These are phyloP conservation scores for Wickerhamiella azyma DNA, from an alignment of 805 yeast species.

Conservation along the genomic window DNA sequence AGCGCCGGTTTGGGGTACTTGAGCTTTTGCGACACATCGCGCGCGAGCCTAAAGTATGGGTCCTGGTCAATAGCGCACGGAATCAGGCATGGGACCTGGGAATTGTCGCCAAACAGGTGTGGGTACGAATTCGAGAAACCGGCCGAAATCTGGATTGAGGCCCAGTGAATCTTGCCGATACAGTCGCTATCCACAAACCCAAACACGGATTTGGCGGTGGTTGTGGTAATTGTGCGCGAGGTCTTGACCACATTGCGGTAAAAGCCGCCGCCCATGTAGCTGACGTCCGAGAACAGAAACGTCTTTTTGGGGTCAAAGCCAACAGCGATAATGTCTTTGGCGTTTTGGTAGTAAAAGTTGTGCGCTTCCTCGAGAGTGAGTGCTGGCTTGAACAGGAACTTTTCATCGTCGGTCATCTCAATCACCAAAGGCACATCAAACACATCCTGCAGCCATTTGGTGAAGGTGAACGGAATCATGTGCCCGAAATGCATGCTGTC, in stretches of 20 bases:
- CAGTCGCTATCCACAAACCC: slow-evolving; percentile 92
- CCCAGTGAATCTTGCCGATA: slow-evolving; percentile 90
- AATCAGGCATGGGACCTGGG: slow-evolving; percentile 88
- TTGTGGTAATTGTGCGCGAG: slow-evolving; percentile 87
- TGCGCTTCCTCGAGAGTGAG: slow-evolving; percentile 82
- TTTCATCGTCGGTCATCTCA: slow-evolving; percentile 93
- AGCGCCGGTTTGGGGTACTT: slow-evolving; percentile 83
- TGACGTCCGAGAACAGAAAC: slow-evolving; percentile 83
- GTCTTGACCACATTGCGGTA: slow-evolving; percentile 88
- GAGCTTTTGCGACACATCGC: slow-evolving; percentile 93
- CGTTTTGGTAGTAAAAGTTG: slow-evolving; percentile 63
- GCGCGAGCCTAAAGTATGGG: slow-evolving; percentile 92
- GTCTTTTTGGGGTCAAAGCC: slow-evolving; percentile 94
- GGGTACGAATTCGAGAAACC: slow-evolving; percentile 96
- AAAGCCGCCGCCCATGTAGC: slow-evolving; percentile 85
- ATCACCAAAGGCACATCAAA: slow-evolving; percentile 91
- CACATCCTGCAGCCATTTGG: slow-evolving; percentile 96
- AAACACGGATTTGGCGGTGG: slow-evolving; percentile 94
- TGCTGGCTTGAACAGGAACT: slow-evolving; percentile 84
- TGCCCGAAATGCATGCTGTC: slow-evolving; percentile 95
- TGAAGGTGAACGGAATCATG: slow-evolving; percentile 87
- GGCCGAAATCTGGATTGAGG: slow-evolving; percentile 89
- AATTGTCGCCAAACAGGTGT: slow-evolving; percentile 70
- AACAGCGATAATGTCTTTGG: slow-evolving; percentile 83
- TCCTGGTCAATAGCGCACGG: slow-evolving; percentile 99